phyloP scores from a whole-genome alignment of 345 rosid genomes.

The Lepidium aucheri region DNA sequence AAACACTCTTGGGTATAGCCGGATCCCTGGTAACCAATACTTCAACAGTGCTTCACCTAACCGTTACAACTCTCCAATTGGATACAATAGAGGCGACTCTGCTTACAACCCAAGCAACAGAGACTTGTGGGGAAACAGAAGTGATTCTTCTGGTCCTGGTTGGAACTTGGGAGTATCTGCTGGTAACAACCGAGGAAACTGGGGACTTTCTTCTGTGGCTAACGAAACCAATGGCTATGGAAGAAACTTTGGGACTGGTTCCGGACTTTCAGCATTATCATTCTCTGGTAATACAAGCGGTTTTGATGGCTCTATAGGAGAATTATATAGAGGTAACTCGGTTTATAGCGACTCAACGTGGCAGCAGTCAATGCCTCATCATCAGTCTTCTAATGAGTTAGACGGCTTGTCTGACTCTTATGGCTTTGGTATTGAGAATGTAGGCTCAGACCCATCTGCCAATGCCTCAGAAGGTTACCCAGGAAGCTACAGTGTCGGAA shows the following conservation, averaged over 20 bases:
- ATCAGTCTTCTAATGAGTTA: slow-evolving; percentile 47
- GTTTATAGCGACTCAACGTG: slow-evolving; percentile 73
- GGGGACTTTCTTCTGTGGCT: slow-evolving; percentile 54
- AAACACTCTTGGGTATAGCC: slow-evolving; percentile 56
- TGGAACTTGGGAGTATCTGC: slow-evolving; percentile 53
- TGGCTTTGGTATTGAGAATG: slow-evolving; percentile 54
- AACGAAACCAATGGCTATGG: slow-evolving; percentile 35
- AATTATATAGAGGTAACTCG: slow-evolving; percentile 49
- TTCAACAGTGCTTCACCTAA: slow-evolving; percentile 46
- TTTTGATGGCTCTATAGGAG: slow-evolving; percentile 60
- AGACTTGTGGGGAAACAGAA: slow-evolving; percentile 80
- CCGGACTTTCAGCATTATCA: slow-evolving; percentile 35
- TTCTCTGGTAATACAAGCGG: slow-evolving; percentile 54
- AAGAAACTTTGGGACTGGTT: slow-evolving; percentile 42
- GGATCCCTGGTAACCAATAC: slow-evolving; percentile 47
- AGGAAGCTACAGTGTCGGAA: slow-evolving; percentile 65
- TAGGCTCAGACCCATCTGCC: slow-evolving; percentile 54
- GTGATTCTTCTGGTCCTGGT: slow-evolving; percentile 43
- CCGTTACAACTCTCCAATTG: slow-evolving; percentile 65
- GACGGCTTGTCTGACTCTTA: slow-evolving; percentile 53
- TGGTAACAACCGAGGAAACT: slow-evolving; percentile 62
- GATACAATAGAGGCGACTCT: slow-evolving; percentile 53
- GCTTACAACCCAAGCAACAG: slow-evolving; percentile 47
- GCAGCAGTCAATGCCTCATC: slow-evolving; percentile 32
- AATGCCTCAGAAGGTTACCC: slow-evolving; percentile 59